phyloP scores from a whole-genome alignment of 1,284 basidiomycete species.

The Ceratorhiza oryzae-sativae region DNA sequence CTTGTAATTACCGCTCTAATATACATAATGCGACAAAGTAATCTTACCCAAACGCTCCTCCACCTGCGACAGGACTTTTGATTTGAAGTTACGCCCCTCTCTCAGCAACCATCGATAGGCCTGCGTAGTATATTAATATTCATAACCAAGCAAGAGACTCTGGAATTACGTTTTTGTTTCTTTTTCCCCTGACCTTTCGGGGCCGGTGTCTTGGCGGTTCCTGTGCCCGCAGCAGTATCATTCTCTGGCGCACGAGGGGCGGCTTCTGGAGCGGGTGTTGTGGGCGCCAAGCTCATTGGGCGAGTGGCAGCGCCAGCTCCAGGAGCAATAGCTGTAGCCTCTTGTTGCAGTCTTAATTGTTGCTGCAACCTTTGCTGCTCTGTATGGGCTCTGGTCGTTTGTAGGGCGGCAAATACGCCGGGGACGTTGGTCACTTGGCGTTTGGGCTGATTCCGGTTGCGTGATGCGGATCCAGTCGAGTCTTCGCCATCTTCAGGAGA shows the following conservation, averaged over 20 bases:
- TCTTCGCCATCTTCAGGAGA: conserved; percentile 33
- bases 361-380: conserved; percentile 34
- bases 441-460: conserved; percentile 27
- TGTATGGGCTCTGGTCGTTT: conserved; percentile 73
- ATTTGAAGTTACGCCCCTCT: conserved; percentile 4
- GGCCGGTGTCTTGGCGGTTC: conserved; percentile 19
- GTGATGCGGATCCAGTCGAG: not conserved
- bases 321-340: conserved; percentile 4
- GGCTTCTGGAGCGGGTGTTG: conserved; percentile 30
- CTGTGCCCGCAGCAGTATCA: conserved; percentile 5
- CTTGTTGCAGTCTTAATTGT: conserved; percentile 3
- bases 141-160: not conserved
- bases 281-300: conserved; percentile 15
- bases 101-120: conserved; percentile 38
- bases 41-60: not conserved
- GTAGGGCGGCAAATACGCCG: conserved; percentile 66
- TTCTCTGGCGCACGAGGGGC: conserved; percentile 15
- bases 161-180: conserved; percentile 27
- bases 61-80: not conserved
- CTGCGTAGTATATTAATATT: not conserved
- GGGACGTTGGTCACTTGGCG: conserved; percentile 51
- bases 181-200: conserved; percentile 37
- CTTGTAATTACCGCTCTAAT: not conserved
- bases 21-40: not conserved
- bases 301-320: conserved; percentile 17